These are phyloP conservation scores for Saraca asoca DNA, from an alignment of 331 rosid species.

Conservation along the genomic window DNA sequence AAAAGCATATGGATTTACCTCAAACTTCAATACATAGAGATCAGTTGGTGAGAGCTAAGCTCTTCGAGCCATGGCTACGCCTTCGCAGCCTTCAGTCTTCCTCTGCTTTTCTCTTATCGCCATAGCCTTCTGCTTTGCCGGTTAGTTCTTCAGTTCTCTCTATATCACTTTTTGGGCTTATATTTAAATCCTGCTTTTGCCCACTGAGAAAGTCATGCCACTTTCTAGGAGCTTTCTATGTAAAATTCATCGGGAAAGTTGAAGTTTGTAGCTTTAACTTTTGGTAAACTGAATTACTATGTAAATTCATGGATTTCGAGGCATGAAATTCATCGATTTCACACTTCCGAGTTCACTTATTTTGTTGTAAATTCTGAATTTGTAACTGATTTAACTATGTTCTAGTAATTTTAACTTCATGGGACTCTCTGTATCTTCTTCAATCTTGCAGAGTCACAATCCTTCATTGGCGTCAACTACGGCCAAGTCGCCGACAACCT, in stretches of 20 bases:
- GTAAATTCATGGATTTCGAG: background rate
- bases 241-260: background rate
- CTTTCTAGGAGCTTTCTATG: constrained; percentile 24
- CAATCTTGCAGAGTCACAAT: constrained; percentile 65
- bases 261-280: background rate
- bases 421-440: background rate
- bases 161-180: background rate
- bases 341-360: too few species aligned
- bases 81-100: constrained; percentile 30
- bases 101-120: constrained; percentile 38
- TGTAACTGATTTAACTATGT: background rate
- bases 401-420: background rate
- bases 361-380: background rate
- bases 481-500: constrained; percentile 80
- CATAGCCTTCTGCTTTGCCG: constrained; percentile 39
- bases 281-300: background rate
- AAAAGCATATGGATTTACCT: constrained; percentile 1
- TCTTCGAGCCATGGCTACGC: constrained; percentile 42
- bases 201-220: background rate
- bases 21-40: background rate
- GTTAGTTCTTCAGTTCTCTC: constrained; percentile 33
- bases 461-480: constrained; percentile 82
- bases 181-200: background rate
- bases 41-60: background rate
- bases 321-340: background rate